Conservation (phyloP, 805 yeast species). For the Candida morakotiae region DNA sequence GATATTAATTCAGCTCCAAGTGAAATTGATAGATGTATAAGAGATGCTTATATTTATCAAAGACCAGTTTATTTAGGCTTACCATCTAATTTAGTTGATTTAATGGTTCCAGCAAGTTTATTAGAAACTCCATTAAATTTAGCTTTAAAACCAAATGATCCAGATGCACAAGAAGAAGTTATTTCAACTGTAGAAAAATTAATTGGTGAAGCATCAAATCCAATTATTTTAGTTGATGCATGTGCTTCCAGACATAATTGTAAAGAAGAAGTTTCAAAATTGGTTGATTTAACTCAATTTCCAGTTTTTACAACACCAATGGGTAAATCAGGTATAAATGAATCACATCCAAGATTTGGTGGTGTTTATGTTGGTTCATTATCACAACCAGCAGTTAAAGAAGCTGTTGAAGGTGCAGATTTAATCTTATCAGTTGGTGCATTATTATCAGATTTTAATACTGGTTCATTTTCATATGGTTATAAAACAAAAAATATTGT, state of each 20-base stretch:
- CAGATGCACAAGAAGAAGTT: constrained; percentile 35
- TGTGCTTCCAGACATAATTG: constrained; percentile 79
- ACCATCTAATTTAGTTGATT: constrained; percentile 78
- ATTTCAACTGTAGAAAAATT: constrained; percentile 40
- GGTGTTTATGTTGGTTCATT: constrained; percentile 87
- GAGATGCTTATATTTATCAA: constrained; percentile 66
- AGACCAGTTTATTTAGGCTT: constrained; percentile 81
- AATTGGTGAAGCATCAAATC: constrained; percentile 58
- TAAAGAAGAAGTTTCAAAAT: constrained; percentile 54
- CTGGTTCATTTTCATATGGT: constrained; percentile 79
- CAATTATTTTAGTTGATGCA: constrained; percentile 79
- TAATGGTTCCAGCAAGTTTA: constrained; percentile 50
- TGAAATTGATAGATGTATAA: constrained; percentile 69
- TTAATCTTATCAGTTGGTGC: constrained; percentile 78
- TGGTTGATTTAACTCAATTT: constrained; percentile 67
- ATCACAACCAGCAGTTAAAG: constrained; percentile 43
- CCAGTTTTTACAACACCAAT: constrained; percentile 85
- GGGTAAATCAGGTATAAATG: constrained; percentile 83
- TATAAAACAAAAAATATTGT: constrained; percentile 71
- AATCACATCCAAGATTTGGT: constrained; percentile 67
- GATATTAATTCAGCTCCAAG: constrained; percentile 64
- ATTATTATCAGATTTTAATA: constrained; percentile 81
- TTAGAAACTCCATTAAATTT: constrained; percentile 66
- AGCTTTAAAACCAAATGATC: constrained; percentile 35
- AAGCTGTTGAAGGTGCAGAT: constrained; percentile 47